Base-by-base conservation (phyloP, 345 rosid genomes). In the Cochlearia excelsa region DNA sequence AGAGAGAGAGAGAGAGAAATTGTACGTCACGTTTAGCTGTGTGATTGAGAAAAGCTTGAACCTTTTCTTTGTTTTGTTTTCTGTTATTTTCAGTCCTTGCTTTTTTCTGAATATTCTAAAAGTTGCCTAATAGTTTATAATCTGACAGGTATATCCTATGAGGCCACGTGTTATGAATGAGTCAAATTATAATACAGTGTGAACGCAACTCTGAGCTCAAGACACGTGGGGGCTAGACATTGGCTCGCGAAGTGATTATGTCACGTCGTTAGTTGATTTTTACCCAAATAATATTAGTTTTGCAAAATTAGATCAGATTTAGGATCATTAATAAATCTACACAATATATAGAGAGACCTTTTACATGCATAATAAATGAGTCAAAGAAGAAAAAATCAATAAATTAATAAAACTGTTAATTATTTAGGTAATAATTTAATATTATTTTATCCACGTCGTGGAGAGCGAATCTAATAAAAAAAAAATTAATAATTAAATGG, bases 11-110 rank as follows among this genome's bases (percentile, higher is more conserved):
- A 43, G 27, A 26, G 27, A 55, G 11, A 51, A 45, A 59, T 42
- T 33, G 63, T 70, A 31, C 30, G 65, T 65, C 61, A 57, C 65
- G 46, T 16, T 70, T 63, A 63, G 41, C 65, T 51, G 54, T 57
- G 35, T 51, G 57, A 55, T 37, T 5, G 63, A 33, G 35, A 40
- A 65, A 65, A 37, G 69, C 4, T 47, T 26, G 26, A 23, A 9
- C 27, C 11, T 61, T 61, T 59, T 16, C 23, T 59, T 33, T 33
- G 35, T 5, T 30, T 11, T 16, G 23, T 1, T 23, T n/a, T 6
- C 2, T 37, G 6, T 27, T 6, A 1, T 38, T 45, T 51, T 30
- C 8, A 5, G 28, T 3, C 54, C 65, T 63, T 33, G 30, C 3
- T 7, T 61, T 56, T 67, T 33, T 2, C 4, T 3, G 9, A 6